A percentile compares a stretch with the other conserved stretches of the same genome.
These are phyloP conservation scores for Cymodocea nodosa DNA, from an alignment of 116 monocot species.

Conservation along the genomic window DNA sequence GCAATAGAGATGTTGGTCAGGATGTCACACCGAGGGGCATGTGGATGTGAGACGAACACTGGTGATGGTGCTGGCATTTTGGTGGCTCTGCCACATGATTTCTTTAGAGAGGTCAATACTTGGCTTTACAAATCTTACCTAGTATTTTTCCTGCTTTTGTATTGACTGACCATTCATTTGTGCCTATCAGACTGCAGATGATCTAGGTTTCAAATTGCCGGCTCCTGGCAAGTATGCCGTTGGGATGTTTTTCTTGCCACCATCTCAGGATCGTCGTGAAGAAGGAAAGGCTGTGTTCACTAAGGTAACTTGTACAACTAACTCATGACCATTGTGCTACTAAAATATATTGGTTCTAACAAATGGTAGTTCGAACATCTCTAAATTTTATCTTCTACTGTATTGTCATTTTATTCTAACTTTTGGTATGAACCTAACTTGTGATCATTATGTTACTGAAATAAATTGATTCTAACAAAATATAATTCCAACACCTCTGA, in stretches of 20 bases:
- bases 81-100: constrained; percentile 82
- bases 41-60: constrained; percentile 92
- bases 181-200: constrained; percentile 40
- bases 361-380: neutral
- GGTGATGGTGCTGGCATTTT: constrained; percentile 99
- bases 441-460: no score
- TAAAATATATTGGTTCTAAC: no score
- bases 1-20: constrained; percentile 87
- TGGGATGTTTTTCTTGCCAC: constrained; percentile 93
- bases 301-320: constrained; percentile 29
- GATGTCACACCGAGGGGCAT: constrained; percentile 95
- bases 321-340: no score
- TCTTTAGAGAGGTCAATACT: constrained; percentile 56
- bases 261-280: constrained; percentile 47
- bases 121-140: neutral
- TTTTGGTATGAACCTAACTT: no score
- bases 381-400: neutral
- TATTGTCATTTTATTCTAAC: no score
- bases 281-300: constrained; percentile 70
- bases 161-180: constrained; percentile 1
- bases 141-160: neutral
- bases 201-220: constrained; percentile 73
- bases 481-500: neutral
- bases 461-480: no score
- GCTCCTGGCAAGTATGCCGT: constrained; percentile 73